Conservation (phyloP, 805 yeast genomes). For the Cyberlindnera euphorbiiphila region DNA sequence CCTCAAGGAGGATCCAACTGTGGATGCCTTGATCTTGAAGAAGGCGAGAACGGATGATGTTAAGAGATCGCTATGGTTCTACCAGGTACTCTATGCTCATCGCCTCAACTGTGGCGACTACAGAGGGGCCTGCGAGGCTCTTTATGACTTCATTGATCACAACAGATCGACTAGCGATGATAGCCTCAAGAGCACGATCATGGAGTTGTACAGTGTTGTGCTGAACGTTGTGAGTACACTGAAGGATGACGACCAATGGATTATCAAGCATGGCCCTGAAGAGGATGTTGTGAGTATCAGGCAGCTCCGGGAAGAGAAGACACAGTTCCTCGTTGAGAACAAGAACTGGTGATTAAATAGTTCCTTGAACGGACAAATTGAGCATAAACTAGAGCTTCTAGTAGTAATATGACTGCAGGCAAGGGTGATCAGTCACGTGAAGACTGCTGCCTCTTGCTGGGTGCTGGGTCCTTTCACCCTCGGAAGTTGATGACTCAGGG, state of each 20-base stretch:
- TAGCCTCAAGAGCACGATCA: constrained; percentile 18
- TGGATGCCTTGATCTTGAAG: constrained; percentile 39
- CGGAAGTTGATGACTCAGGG: constrained; percentile 7
- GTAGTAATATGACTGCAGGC: too few relatives aligned
- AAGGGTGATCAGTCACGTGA: too few relatives aligned
- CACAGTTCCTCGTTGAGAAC: background rate
- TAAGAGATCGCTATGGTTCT: constrained; percentile 38
- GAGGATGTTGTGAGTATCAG: constrained; percentile 22
- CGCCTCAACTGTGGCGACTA: constrained; percentile 46
- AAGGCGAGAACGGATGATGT: constrained; percentile 29
- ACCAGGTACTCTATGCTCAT: constrained; percentile 49
- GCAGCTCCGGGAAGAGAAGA: constrained; percentile 18
- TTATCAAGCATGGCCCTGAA: constrained; percentile 28
- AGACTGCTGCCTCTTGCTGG: too few relatives aligned
- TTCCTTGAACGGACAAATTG: too few relatives aligned
- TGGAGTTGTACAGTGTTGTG: constrained; percentile 37
- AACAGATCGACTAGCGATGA: constrained; percentile 10
- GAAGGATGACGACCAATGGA: constrained; percentile 38
- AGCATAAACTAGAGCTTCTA: too few relatives aligned
- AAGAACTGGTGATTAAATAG: too few relatives aligned
- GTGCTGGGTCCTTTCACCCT: too few relatives aligned
- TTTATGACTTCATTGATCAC: constrained; percentile 38
- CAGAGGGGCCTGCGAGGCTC: constrained; percentile 44
- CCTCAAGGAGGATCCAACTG: constrained; percentile 37
- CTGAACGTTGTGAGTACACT: constrained; percentile 37